Evolutionary conservation across 208 protist species (phyloP), one percentile per base, ranked within the genome.

Genomic region (Phytomonas francai): DNA sequence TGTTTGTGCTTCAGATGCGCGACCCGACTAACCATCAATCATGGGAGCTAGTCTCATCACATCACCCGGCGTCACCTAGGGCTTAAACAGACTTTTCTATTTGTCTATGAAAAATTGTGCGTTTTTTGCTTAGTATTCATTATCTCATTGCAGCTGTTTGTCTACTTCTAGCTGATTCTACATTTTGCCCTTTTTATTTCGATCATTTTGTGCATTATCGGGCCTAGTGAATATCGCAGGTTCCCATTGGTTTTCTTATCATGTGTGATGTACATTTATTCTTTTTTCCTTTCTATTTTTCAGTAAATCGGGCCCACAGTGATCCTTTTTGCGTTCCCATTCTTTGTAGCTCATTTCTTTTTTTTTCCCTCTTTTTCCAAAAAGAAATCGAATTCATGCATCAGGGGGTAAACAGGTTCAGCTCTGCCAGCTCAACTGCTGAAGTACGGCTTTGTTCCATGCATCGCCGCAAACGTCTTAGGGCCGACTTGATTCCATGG

Each of bases 21-120:
- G 88, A 96, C 75, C 88, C 86, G 12, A 79, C 74, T 1, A 79
- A 94, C 62, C 87, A 96, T 71, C 73, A 85, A 42, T 90, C 88
- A 28, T 96, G 91, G 91, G 66, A 78, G 34, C 74, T 84, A 3
- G 81, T 93, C 54, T 60, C 57, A 39, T 49, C 27, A 16, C 29
- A 36, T 31, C 49, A 51, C 56, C 2, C 19, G 4, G 19, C 11
- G 22, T 22, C 25, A 54, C 5, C 45, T 22, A 54, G 45, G 45
- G 19, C 25, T 54, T 54, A 19, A 54, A 0, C 45, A 54, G 16
- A 0, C 19, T 54, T 54, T 25, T 54, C 19, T 25, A 54, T 54
- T 54, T 54, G 19, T 25, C 16, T 54, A 22, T 54, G 16, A 54
- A 25, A 22, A 19, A 25, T 54, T 54, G 25, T 54, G 45, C 19